Base-by-base conservation (phyloP, 2,329 filamentous ascomycete genomes). In the Cylindrodendrum hubeiense region DNA sequence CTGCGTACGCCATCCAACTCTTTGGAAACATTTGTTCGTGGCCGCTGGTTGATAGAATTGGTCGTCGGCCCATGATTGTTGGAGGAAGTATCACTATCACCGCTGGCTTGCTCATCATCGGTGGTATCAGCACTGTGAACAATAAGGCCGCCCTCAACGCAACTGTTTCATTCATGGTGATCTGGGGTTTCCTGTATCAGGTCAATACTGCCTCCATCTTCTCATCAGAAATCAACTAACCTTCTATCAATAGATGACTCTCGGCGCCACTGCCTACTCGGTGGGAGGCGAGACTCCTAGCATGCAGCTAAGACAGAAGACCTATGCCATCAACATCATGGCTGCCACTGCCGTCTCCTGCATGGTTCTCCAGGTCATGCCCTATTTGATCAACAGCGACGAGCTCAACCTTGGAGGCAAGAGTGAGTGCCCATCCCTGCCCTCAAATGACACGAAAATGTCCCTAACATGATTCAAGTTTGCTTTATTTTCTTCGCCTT, bases 311-410 rank as follows among this genome's bases (percentile, higher is more conserved):
- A 69, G 75, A 2, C 75, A 76, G 58, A 78, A 77, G 59, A 77
- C 74, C 0, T 77, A 77, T 62, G 73, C 70, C 8, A 76, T 77
- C 71, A 78, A 77, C 68, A 75, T 78, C 47, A 74, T 78, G 72
- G 64, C 58, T 7, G 69, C 72, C 10, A 78, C 74, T 3, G 73
- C 71, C 1, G 72, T 75, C 7, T 77, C 75, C 4, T 77, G 73
- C 60, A 39, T 75, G 44, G 69, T 76, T 4, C 66, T 74, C n/a
- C 71, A 76, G 61, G 69, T 75, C 24, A 73, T 77, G 65, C 75
- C 75, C 7, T 76, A 75, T 41, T 64, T 78, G 12, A 71, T 78
- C 41, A 67, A 67, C 55, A 67, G 61, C 10, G 67, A 69, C 6
- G 58, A 77, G 46, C 72, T 76, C 13, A 76, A 78, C 49, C 57